Percentiles rank a stretch among this genome's conserved stretches.
phyloP scores from a whole-genome alignment of 164 flowering plant genomes.

The Chimonanthus salicifolius region DNA sequence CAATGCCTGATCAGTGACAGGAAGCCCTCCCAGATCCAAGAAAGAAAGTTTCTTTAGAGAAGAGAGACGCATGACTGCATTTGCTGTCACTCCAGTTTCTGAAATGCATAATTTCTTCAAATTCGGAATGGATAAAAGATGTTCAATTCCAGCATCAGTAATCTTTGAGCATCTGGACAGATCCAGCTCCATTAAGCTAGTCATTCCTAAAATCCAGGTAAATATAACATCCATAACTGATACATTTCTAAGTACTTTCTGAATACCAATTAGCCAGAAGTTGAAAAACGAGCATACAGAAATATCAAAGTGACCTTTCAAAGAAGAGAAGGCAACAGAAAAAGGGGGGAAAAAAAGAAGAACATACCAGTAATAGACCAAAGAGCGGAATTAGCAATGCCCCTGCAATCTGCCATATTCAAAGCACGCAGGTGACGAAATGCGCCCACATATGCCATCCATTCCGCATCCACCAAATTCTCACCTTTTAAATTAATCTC shows the following conservation, averaged over 20 bases:
- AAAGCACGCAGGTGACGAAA: conserved; percentile 50
- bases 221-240: too few species aligned
- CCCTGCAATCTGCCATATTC: conserved; percentile 61
- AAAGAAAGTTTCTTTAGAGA: conserved; percentile 47
- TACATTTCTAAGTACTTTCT: neutral
- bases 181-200: conserved; percentile 56
- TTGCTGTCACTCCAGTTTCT: conserved; percentile 60
- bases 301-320: neutral
- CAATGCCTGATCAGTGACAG: conserved; percentile 63
- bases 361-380: conserved; percentile 72
- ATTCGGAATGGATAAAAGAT: conserved; percentile 56
- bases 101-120: conserved; percentile 60
- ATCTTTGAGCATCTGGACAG: conserved; percentile 58
- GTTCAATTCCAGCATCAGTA: conserved; percentile 62
- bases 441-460: conserved; percentile 89
- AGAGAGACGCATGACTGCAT: conserved; percentile 52
- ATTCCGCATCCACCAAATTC: conserved; percentile 74
- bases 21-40: conserved; percentile 89
- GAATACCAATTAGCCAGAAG: neutral
- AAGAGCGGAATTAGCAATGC: conserved; percentile 57
- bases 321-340: neutral
- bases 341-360: neutral
- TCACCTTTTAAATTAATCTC: conserved; percentile 61
- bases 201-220: conserved; percentile 38
- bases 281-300: neutral